A percentile compares a stretch with the other conserved stretches of the same genome.
These are phyloP conservation scores for Metarhizium rileyi DNA, from an alignment of 2,329 filamentous ascomycete species.

Conservation along the genomic window DNA sequence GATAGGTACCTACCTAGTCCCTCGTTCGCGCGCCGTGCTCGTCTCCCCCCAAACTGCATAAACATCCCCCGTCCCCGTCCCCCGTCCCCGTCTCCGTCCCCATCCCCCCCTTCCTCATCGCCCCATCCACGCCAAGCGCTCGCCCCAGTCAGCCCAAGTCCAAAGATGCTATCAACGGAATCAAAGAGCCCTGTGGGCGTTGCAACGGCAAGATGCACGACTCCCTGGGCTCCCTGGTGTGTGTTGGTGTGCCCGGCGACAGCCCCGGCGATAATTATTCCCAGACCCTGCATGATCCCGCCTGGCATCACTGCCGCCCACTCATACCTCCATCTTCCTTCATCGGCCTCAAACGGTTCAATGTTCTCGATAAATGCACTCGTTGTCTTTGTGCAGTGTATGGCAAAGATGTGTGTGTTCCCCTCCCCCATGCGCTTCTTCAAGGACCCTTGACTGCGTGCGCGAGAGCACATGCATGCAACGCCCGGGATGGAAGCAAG, in stretches of 20 bases:
- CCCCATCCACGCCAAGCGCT: background rate
- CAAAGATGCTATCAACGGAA: background rate
- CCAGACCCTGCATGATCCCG: constrained; percentile 22
- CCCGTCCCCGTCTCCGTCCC: background rate
- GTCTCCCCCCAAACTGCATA: too few species aligned
- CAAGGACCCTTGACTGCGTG: background rate
- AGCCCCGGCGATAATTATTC: background rate
- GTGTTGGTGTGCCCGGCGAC: background rate
- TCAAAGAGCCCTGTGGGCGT: background rate
- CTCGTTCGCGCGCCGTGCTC: background rate
- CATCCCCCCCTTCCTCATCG: background rate
- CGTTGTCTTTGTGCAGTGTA: background rate
- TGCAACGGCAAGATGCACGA: background rate
- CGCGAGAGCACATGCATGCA: background rate
- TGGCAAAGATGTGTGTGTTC: background rate
- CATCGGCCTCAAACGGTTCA: background rate
- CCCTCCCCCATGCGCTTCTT: background rate
- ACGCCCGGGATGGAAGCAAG: background rate
- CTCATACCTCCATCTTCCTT: constrained; percentile 3
- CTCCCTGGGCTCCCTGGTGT: background rate
- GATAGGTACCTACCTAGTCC: too few species aligned
- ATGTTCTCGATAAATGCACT: background rate
- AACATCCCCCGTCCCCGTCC: too few species aligned
- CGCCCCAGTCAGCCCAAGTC: too few species aligned
- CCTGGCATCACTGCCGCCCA: constrained; percentile 13